phyloP scores from a whole-genome alignment of 2,329 filamentous ascomycete genomes.

The Aspergillus sp. region DNA sequence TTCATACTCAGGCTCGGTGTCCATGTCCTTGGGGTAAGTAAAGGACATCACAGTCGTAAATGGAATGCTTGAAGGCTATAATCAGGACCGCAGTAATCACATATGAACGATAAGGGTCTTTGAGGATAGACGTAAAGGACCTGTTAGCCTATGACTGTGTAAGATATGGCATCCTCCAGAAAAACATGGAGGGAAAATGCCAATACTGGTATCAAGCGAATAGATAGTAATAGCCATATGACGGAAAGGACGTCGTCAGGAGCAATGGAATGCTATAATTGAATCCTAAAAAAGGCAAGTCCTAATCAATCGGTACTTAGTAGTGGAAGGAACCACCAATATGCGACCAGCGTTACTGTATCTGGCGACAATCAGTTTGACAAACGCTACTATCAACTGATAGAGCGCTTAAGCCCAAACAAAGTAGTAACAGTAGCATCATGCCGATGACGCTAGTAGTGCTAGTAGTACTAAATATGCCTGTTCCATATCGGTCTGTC shows the following conservation, averaged over 20 bases:
- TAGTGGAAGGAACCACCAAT: background rate
- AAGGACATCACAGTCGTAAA: background rate
- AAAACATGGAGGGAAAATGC: background rate
- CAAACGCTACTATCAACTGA: no score
- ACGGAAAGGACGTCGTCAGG: background rate
- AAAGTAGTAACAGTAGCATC: no score
- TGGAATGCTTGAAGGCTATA: no score
- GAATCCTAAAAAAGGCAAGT: background rate
- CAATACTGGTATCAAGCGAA: background rate
- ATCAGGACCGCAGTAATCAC: background rate
- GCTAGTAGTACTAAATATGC: no score
- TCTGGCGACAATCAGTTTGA: no score
- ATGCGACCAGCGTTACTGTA: background rate
- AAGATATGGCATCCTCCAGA: background rate
- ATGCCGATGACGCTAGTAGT: no score
- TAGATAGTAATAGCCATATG: background rate
- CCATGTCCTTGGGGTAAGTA: background rate
- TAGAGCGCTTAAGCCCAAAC: no score
- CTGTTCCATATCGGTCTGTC: no score
- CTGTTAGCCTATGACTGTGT: background rate
- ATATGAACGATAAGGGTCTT: background rate
- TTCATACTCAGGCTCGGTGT: background rate
- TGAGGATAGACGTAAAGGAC: background rate
- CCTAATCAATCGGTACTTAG: background rate
- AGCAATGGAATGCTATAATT: background rate